Evolutionary conservation across 2,329 filamentous ascomycete species (phyloP), one percentile per base, ranked within the genome.

Genomic region (Aspergillus tanneri): DNA sequence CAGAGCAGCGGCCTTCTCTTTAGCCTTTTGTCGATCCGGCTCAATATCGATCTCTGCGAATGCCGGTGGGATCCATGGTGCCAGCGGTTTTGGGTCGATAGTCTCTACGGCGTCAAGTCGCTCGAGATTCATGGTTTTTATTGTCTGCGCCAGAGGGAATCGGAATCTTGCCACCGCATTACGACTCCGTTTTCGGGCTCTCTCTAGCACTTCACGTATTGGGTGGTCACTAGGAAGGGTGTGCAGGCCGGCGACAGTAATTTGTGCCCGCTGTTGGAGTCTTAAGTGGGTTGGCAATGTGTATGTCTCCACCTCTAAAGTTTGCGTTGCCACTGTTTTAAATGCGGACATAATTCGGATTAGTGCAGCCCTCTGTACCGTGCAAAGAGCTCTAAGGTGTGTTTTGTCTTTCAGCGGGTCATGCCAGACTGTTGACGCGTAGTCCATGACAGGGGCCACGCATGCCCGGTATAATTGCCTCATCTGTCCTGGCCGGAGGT

Each of bases 31-130:
- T 40, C 55, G 45, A 44, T 64, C 54, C 14, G 38, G 28, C 34
- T 53, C 43, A 25, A 65, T 55, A n/a, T 59, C 48, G 18, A 64
- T 60, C 43, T 60, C 45, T 9, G 41, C n/a, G 46, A 61, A 65
- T 21, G 50, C 28, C 8, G 53, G 43, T 3, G 22, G 11, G 25
- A 49, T 48, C 60, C 54, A 65, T 7, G 52, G 61, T 47, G 51
- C 38, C 19, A 52, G 43, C 16, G 53, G 57, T 2, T 22, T 39
- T 46, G 54, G 56, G 34, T 62, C 52, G 10, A 63, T 64, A 11
- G 27, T 63, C 22, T 65, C 61, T 19, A 65, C 38, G 21, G 46
- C 49, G 2, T 49, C 22, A 2, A 59, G 32, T 27, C 52, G 47
- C 9, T 52, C 37, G 4, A 56, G n/a, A 30, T 53, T 27, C 37